Evolutionary conservation across 164 flowering plant genomes (phyloP).

Genomic region (Pachysandra terminalis): DNA sequence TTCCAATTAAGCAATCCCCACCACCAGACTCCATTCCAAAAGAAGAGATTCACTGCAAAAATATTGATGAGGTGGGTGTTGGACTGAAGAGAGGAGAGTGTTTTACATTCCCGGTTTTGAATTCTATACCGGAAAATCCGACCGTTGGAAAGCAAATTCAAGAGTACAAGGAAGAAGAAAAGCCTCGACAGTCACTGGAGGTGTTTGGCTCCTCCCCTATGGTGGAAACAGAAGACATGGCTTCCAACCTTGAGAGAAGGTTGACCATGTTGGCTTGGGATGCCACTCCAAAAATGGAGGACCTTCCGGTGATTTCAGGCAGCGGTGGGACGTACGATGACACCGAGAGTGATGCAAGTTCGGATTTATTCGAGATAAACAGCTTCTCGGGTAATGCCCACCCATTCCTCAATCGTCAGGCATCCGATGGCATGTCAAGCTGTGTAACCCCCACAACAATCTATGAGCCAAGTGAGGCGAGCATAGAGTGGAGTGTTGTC

Average conservation of each 20-base stretch:
- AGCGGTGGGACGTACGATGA: too few relatives aligned
- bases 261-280: conserved; percentile 40
- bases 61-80: neutral
- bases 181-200: conserved; percentile 38
- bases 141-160: conserved; percentile 9
- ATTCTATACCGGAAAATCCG: conserved; percentile 13
- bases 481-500: conserved; percentile 79
- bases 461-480: conserved; percentile 88
- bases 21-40: conserved; percentile 12
- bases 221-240: conserved; percentile 26
- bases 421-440: conserved; percentile 31
- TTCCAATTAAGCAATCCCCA: conserved; percentile 7
- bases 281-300: conserved; percentile 23
- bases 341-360: conserved; percentile 66
- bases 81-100: conserved; percentile 20
- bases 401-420: conserved; percentile 38
- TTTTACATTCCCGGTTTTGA: conserved; percentile 23
- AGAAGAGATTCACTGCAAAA: conserved; percentile 11
- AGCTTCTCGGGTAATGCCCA: conserved; percentile 41
- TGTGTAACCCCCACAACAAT: conserved; percentile 38
- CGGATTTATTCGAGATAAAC: conserved; percentile 83
- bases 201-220: conserved; percentile 51
- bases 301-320: conserved; percentile 14
- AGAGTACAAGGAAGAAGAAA: conserved; percentile 19
- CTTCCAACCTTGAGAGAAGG: conserved; percentile 30